Evolutionary conservation across 352 stramenopile genomes (phyloP), one percentile per base, ranked within the genome.

Genomic region (Globisporangium rhizosaccharum): DNA sequence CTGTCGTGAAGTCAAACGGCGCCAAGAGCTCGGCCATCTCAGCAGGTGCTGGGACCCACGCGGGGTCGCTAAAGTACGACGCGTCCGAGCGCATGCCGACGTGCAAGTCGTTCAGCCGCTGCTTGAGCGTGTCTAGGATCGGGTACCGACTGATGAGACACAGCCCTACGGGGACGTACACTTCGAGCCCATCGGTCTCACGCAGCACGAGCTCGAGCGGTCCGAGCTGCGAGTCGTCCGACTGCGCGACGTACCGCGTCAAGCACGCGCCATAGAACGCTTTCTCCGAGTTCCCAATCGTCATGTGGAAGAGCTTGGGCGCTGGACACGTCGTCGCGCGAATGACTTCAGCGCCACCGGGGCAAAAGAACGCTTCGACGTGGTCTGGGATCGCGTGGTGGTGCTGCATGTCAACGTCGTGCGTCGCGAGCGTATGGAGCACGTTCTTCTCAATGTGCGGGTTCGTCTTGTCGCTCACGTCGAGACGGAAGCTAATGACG

Each of bases 321-420:
- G 79, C 63, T 14, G 85, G 85, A 14, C 73, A 69, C 2, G 73
- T 74, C 51, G 78, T 84, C 4, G 77, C 73, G 23, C 74, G 81
- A 14, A 91, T 70, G 12, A 90, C 66, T n/a, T 87, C 72, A 0
- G 74, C 74, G 1, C 76, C 81, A 1, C 68, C 65, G 6, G 85
- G 85, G 30, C 72, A 85, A 44, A 94, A 92, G 55, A 94, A 94
- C 15, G 79, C 73, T 62, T 94, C 85, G 2, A 94, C 71, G 50
- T 94, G 85, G 47, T 94, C 85, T 7, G 85, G 85, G 53, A 94
- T 83, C 6, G 82, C 72, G 56, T 91, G 79, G 59, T 94, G 80
- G 41, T 92, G 81, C 8, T 74, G 69, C 54, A 91, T 67, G 53
- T 87, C 77, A 53, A 73, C 84, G 28, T 80, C 79, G 30, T 71